Evolutionary conservation across 257 asterid species (phyloP), one percentile per base, ranked within the genome.

Genomic region (Vinca minor): DNA sequence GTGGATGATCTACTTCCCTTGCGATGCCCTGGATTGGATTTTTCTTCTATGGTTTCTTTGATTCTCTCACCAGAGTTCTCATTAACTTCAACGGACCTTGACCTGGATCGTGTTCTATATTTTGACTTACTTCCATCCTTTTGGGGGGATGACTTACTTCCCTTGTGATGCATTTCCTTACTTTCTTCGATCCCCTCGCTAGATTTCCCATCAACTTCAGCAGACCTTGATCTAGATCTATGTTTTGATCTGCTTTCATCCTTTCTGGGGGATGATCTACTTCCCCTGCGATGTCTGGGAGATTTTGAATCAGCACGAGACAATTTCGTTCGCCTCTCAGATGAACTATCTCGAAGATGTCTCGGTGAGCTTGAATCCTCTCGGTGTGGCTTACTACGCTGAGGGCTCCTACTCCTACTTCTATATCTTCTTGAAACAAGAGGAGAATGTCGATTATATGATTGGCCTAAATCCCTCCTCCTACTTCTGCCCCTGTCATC

Each of bases 71-170:
- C 74, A 47, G 90, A 73, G 53, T 64, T 80, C 76, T 73, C 79
- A 69, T 79, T 82, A 47, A 60, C 76, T 74, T 87, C 98, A 67
- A 68, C 84, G 62, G 96, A 88, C 73, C 74, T 82, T 63, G 98
- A 89, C 79, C 87, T 79, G 6, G 95, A 87, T 50, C 78, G 85
- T 77, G 77, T 83, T 73, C 88, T 83, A 69, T 71, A 77, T 72
- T 79, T 87, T 53, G 85, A 79, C 71, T 78, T 91, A 57, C 63
- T 75, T 70, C 70, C 81, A 73, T 77, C 92, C 42, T 86, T 87
- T 60, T 76, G 81, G 35, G 87, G 78, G 70, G 91, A 81, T 68
- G 81, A 69, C 67, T 83, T 84, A 74, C 87, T 82, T 69, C 82
- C 72, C 82, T 80, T 73, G 66, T 53, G 84, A 75, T 56, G 81